Evolutionary conservation across 768 basidiomycete genomes (phyloP).

Genomic region (Boletus speciosus): DNA sequence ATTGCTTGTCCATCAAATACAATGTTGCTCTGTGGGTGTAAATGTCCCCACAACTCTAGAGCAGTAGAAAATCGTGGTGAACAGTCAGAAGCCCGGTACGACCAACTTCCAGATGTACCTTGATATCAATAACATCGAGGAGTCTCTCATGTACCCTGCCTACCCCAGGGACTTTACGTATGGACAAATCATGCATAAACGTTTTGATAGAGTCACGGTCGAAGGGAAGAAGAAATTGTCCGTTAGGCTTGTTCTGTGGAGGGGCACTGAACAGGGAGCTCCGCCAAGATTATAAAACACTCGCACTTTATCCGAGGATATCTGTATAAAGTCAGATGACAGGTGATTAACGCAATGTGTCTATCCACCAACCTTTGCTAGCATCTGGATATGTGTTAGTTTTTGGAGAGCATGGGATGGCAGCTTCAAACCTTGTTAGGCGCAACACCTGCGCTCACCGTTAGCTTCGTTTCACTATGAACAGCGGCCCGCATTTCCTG

Average conservation of each 20-base stretch:
- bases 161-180: slow-evolving; percentile 85
- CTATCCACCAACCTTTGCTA: slow-evolving; percentile 79
- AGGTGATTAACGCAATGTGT: neutral
- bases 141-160: slow-evolving; percentile 89
- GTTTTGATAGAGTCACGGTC: slow-evolving; percentile 56
- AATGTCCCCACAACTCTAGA: slow-evolving; percentile 87
- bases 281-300: neutral
- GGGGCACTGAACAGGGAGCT: neutral
- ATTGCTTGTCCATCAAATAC: slow-evolving; percentile 83
- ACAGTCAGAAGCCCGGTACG: neutral
- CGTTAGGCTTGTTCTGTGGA: slow-evolving; percentile 86
- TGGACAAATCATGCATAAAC: slow-evolving; percentile 81
- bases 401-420: slow-evolving; percentile 12
- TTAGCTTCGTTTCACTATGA: slow-evolving; percentile 74
- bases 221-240: slow-evolving; percentile 78
- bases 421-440: slow-evolving; percentile 75
- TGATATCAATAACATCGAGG: slow-evolving; percentile 82
- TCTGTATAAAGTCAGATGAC: slow-evolving; percentile 41
- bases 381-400: slow-evolving; percentile 52
- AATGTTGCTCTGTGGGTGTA: slow-evolving; percentile 69
- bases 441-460: slow-evolving; percentile 93
- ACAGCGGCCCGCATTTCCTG: slow-evolving; percentile 72
- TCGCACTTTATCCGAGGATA: slow-evolving; percentile 84
- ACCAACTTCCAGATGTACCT: slow-evolving; percentile 37
- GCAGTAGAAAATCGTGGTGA: neutral